These are phyloP conservation scores for Starmera stellimalicola DNA, from an alignment of 1,139 yeast species.

Conservation along the genomic window DNA sequence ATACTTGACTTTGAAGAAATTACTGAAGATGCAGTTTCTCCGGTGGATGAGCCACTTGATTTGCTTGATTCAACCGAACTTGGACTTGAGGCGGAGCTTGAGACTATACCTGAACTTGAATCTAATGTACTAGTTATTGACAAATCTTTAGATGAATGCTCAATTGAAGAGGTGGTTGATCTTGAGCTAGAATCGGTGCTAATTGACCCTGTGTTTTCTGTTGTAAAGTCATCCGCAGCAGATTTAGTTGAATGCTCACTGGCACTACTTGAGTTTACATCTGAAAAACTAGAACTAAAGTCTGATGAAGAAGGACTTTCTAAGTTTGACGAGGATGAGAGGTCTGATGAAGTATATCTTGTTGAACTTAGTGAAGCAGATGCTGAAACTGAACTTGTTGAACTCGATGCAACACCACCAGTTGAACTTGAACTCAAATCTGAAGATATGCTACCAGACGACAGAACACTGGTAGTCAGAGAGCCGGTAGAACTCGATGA, in stretches of 20 bases:
- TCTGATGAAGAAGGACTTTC: too few relatives aligned
- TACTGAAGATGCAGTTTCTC: too few relatives aligned
- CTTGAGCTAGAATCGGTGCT: background rate
- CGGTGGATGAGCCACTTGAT: too few relatives aligned
- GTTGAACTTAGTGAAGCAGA: background rate
- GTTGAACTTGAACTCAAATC: background rate
- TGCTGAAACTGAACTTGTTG: background rate
- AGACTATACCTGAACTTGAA: background rate
- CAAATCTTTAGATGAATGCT: background rate
- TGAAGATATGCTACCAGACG: conserved; percentile 1
- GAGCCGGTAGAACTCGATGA: too few relatives aligned
- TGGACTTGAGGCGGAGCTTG: background rate
- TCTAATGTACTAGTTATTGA: background rate
- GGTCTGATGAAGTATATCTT: background rate
- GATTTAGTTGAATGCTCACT: background rate
- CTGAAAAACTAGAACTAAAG: too few relatives aligned
- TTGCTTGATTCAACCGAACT: too few relatives aligned
- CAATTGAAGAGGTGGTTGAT: background rate
- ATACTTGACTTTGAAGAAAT: too few relatives aligned
- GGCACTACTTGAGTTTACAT: too few relatives aligned
- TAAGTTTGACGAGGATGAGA: too few relatives aligned
- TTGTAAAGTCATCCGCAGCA: background rate
- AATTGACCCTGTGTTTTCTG: background rate
- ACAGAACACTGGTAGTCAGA: too few relatives aligned
- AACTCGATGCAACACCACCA: background rate